These are phyloP conservation scores for Globisporangium cederbergense DNA, from an alignment of 352 stramenopile species.

Conservation along the genomic window DNA sequence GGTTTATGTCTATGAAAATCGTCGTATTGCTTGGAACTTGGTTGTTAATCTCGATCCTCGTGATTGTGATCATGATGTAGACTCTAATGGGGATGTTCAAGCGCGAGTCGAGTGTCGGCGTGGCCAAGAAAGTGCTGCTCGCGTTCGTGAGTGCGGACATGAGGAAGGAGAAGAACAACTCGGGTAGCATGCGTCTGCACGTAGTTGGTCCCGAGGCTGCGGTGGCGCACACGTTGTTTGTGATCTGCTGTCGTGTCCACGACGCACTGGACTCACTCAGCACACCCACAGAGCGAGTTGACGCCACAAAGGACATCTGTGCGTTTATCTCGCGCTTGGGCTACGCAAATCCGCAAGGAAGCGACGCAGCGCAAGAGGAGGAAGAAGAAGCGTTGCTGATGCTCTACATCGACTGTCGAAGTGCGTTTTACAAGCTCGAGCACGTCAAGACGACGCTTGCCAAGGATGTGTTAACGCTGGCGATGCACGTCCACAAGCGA, in stretches of 20 bases:
- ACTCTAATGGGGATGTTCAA: slow-evolving; percentile 87
- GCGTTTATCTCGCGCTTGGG: slow-evolving; percentile 80
- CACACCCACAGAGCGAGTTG: slow-evolving; percentile 44
- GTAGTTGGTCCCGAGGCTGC: slow-evolving; percentile 70
- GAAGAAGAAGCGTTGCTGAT: slow-evolving; percentile 82
- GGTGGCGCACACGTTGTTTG: slow-evolving; percentile 84
- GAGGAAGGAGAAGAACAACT: slow-evolving; percentile 20
- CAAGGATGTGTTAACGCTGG: slow-evolving; percentile 52
- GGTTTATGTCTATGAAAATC: background rate
- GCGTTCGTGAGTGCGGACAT: slow-evolving; percentile 48
- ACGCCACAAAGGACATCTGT: slow-evolving; percentile 66
- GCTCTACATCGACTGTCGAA: slow-evolving; percentile 86
- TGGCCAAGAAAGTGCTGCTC: slow-evolving; percentile 82
- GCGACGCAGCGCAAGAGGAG: slow-evolving; percentile 33
- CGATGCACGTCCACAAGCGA: slow-evolving; percentile 49
- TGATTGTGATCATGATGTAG: slow-evolving; percentile 16
- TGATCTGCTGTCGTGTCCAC: slow-evolving; percentile 80
- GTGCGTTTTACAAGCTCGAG: slow-evolving; percentile 87
- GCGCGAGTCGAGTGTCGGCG: slow-evolving; percentile 67
- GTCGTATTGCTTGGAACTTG: background rate
- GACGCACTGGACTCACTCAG: slow-evolving; percentile 82
- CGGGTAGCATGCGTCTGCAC: slow-evolving; percentile 46
- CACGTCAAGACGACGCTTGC: slow-evolving; percentile 59
- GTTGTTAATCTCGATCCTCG: background rate
- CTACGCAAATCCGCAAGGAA: slow-evolving; percentile 18